These are phyloP conservation scores for Oryza meridionalis DNA, from an alignment of 176 grass and related monocot species.

Conservation along the genomic window DNA sequence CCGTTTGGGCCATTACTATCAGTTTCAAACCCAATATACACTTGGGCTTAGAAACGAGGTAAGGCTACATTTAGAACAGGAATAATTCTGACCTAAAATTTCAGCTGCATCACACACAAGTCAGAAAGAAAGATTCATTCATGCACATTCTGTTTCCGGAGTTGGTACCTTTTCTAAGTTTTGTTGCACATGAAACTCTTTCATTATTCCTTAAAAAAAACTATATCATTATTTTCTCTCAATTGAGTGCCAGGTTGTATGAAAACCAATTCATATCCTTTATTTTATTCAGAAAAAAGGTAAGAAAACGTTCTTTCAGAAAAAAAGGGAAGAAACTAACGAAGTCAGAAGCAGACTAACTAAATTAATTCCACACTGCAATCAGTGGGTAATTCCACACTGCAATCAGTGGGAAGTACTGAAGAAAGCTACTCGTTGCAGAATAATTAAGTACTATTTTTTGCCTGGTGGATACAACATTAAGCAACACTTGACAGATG, in stretches of 20 bases:
- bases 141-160: too few species aligned
- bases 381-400: too few species aligned
- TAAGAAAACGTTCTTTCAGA: neutral
- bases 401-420: too few species aligned
- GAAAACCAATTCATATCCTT: neutral
- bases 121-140: too few species aligned
- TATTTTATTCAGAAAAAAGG: neutral
- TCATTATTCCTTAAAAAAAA: neutral
- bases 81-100: too few species aligned
- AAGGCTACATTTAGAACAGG: too few species aligned
- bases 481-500: neutral
- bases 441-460: neutral
- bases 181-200: neutral
- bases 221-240: neutral
- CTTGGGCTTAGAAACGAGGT: too few species aligned
- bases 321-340: neutral
- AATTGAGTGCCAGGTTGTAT: neutral
- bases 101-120: too few species aligned
- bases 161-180: too few species aligned
- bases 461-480: neutral
- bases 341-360: neutral
- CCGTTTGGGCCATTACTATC: too few species aligned
- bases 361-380: neutral
- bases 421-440: neutral
- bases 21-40: too few species aligned